Conservation (phyloP, 768 basidiomycete species). For the Pleurotus platypus region DNA sequence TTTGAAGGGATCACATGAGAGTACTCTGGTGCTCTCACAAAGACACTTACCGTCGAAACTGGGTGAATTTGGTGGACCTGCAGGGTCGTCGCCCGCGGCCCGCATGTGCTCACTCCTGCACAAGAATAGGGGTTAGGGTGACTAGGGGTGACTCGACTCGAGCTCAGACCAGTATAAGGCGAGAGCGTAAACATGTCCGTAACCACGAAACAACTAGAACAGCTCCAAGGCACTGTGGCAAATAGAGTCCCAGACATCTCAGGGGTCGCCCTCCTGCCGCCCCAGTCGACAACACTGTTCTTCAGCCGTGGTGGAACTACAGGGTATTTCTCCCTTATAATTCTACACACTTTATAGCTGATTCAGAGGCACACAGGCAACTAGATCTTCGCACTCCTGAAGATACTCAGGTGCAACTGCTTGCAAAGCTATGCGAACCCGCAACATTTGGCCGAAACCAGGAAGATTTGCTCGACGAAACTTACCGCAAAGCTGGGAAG, state of each 20-base stretch:
- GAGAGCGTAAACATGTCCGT: background rate
- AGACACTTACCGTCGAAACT: no score
- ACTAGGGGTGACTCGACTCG: no score
- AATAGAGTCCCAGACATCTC: conserved; percentile 9
- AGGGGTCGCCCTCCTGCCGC: background rate
- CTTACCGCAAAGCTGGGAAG: background rate
- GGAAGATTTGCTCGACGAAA: background rate
- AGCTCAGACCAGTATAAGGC: no score
- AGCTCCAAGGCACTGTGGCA: background rate
- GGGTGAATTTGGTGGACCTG: no score
- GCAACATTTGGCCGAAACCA: background rate
- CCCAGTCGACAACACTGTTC: background rate
- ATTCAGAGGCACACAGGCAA: background rate
- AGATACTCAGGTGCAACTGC: background rate
- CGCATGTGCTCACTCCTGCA: no score
- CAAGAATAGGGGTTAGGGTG: no score
- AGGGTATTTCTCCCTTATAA: background rate
- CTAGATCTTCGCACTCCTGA: background rate
- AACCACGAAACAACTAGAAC: background rate
- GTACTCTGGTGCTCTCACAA: no score
- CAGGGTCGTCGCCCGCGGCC: no score
- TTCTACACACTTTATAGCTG: background rate
- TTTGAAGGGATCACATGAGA: no score
- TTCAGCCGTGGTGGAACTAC: background rate
- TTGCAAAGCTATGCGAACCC: background rate